Evolutionary conservation across 1,284 basidiomycete genomes (phyloP).

Genomic region (Malassezia psittaci): DNA sequence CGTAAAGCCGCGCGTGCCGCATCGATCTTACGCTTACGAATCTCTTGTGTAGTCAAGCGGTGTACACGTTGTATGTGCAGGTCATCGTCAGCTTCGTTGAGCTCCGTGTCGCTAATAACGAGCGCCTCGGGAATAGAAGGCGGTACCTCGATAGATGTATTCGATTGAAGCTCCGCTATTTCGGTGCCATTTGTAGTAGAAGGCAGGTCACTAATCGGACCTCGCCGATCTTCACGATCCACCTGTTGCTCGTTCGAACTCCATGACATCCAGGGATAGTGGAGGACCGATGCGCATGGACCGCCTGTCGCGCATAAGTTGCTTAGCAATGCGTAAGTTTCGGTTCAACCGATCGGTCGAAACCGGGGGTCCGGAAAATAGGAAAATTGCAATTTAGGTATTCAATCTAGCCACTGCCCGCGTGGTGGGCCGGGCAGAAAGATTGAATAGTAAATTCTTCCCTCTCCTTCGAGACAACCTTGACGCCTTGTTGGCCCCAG

Average conservation of each 20-base stretch:
- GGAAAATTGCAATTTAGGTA: neutral
- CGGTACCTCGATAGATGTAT: neutral
- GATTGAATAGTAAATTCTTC: slow-evolving; percentile 3
- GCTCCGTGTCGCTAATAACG: slow-evolving; percentile 7
- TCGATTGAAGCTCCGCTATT: neutral
- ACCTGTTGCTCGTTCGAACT: no score
- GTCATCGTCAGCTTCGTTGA: neutral
- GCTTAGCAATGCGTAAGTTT: slow-evolving; percentile 1
- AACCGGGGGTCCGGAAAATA: slow-evolving; percentile 12
- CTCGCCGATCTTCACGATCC: no score
- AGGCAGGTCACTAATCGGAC: no score
- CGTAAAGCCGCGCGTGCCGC: slow-evolving; percentile 11
- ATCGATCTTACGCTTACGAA: slow-evolving; percentile 5
- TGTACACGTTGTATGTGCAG: neutral
- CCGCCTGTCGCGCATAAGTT: slow-evolving; percentile 1
- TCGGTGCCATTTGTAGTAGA: no score
- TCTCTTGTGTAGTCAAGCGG: neutral
- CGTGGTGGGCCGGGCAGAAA: slow-evolving; percentile 4
- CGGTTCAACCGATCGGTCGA: slow-evolving; percentile 12
- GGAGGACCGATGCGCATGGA: neutral
- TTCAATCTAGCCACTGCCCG: slow-evolving; percentile 11
- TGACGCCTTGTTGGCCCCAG: slow-evolving; percentile 7
- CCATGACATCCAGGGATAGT: no score
- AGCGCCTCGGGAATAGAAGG: neutral
- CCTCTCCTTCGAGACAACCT: slow-evolving; percentile 5